phyloP scores from a whole-genome alignment of 352 stramenopile genomes.

The Blastocystis sp. region DNA sequence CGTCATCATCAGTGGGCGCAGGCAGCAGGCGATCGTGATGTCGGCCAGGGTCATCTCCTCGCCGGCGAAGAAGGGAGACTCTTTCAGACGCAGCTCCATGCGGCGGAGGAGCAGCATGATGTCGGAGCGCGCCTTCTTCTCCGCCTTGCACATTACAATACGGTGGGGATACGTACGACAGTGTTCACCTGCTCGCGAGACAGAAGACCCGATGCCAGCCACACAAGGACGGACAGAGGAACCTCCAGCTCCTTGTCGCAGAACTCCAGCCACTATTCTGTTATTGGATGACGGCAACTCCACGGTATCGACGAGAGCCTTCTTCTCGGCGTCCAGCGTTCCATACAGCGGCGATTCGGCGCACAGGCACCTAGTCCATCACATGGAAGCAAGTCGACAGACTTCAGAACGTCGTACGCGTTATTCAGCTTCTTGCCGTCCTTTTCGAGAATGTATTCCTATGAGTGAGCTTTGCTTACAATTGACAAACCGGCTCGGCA shows the following conservation, averaged over 20 bases:
- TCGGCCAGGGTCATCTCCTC: constrained; percentile 45
- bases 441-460: constrained; percentile 64
- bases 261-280: constrained; percentile 50
- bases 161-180: constrained; percentile 3
- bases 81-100: constrained; percentile 64
- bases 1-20: constrained; percentile 55
- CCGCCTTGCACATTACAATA: neutral
- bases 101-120: constrained; percentile 35
- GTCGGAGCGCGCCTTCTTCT: constrained; percentile 68
- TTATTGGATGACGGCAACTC: neutral
- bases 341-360: constrained; percentile 44
- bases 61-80: constrained; percentile 34
- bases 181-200: constrained; percentile 10
- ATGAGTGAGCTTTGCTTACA: neutral
- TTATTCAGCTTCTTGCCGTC: constrained; percentile 57
- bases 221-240: constrained; percentile 44
- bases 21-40: constrained; percentile 20
- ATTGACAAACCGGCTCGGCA: constrained; percentile 20
- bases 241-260: constrained; percentile 43
- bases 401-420: constrained; percentile 64
- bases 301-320: constrained; percentile 28
- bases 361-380: constrained; percentile 4
- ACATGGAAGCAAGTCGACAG: neutral
- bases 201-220: constrained; percentile 26
- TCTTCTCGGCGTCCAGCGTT: neutral